Evolutionary conservation across 2,329 filamentous ascomycete genomes (phyloP), one percentile per base, ranked within the genome.

Genomic region (Phialocephala sp.): DNA sequence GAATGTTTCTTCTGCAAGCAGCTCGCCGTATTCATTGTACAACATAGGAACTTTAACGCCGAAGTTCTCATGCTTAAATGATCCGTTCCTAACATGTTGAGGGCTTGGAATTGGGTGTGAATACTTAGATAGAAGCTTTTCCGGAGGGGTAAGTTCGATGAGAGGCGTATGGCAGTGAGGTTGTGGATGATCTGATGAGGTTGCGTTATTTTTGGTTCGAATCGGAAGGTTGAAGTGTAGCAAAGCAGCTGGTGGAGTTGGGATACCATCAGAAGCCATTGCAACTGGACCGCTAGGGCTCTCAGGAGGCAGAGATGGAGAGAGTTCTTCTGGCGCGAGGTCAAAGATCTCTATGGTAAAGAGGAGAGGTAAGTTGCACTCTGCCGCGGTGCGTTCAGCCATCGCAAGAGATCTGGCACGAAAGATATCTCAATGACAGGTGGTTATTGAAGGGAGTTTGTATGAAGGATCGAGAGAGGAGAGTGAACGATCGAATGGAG

Each of bases 11-110:
- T 69, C 64, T 50, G 69, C 43, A 11, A 76, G 68, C 9, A 76
- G 60, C 54, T 74, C 71, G 8, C 74, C 74, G 63, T 73, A 73
- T 54, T 75, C 71, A 57, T 76, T 75, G 35, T 76, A 76, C 4
- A 65, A 67, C 71, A 74, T 73, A 4, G 47, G 64, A 32, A 67
- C 63, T 39, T 69, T 69, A 22, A 60, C 36, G 27, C 22, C 55
- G 12, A 4, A 27, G 24, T 15, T 52, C 8, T 22, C 32, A 18
- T 52, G 47, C 2, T 22, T 9, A 6, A 52, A n/a, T n/a, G n/a
- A n/a, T n/a, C n/a, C n/a, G n/a, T n/a, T n/a, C n/a, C n/a, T n/a
- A n/a, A n/a, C n/a, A n/a, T n/a, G n/a, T n/a, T n/a, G n/a, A n/a
- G n/a, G n/a, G n/a, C n/a, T n/a, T n/a, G 22, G 12, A 14, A 20